Evolutionary conservation across 192 early-diverging fungal genomes (phyloP).

Genomic region (Fimicolochytrium jonesii): DNA sequence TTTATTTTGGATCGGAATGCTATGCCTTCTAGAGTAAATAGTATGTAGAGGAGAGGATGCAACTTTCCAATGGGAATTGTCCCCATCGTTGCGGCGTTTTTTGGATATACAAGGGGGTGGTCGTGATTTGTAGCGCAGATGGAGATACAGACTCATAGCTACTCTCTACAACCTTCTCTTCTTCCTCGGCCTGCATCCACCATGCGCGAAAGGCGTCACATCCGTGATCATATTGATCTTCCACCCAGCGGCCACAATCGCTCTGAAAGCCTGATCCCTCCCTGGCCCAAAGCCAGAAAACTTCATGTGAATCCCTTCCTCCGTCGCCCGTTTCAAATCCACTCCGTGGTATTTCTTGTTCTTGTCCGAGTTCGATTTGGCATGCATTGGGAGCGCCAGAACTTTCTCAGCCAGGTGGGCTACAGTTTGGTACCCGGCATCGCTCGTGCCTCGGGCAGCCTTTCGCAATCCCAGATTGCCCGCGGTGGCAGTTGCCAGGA

Average conservation of each 20-base stretch:
- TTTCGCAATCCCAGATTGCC: slow-evolving; percentile 86
- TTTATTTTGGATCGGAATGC: no score
- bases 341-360: slow-evolving; percentile 3
- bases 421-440: slow-evolving; percentile 89
- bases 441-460: slow-evolving; percentile 79
- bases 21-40: no score
- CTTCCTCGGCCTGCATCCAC: slow-evolving; percentile 88
- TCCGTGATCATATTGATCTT: slow-evolving; percentile 73
- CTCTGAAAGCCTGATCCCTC: slow-evolving; percentile 86
- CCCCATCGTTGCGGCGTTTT: no score
- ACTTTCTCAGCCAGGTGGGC: slow-evolving; percentile 59
- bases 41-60: no score
- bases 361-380: slow-evolving; percentile 28
- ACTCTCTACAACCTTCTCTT: slow-evolving; percentile 69
- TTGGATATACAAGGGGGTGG: no score
- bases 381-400: slow-evolving; percentile 43
- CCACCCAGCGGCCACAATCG: slow-evolving; percentile 74
- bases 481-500: slow-evolving; percentile 69
- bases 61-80: no score
- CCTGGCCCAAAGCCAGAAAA: slow-evolving; percentile 91
- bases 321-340: slow-evolving; percentile 34
- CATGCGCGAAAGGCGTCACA: slow-evolving; percentile 85
- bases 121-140: no score
- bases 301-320: slow-evolving; percentile 66
- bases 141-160: no score